Percentiles rank a stretch among this genome's conserved stretches.
Conservation (phyloP, 2,329 filamentous ascomycete genomes). For the Claviceps sp. region DNA sequence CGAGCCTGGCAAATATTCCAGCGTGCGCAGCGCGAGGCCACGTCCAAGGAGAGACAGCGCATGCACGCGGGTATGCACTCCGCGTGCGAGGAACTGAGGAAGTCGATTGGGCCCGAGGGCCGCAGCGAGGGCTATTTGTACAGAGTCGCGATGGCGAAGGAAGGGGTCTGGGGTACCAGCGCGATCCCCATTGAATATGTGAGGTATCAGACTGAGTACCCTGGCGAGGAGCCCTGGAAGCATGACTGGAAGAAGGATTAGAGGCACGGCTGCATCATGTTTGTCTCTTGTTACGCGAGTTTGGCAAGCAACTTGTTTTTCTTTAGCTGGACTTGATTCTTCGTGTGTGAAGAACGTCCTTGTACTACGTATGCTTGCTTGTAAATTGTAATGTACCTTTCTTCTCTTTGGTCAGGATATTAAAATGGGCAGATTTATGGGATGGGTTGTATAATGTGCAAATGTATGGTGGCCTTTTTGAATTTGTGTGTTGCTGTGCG, state of each 20-base stretch:
- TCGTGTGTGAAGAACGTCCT: no score
- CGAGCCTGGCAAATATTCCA: conserved; percentile 81
- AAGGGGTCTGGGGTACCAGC: conserved; percentile 58
- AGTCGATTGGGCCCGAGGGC: conserved; percentile 40
- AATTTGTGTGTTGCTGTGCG: no score
- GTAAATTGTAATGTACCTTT: no score
- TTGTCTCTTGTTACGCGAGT: no score
- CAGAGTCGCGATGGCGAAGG: conserved; percentile 81
- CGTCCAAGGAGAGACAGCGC: conserved; percentile 60
- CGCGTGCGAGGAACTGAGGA: conserved; percentile 74
- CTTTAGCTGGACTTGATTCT: neutral
- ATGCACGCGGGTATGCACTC: conserved; percentile 70
- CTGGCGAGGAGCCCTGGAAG: conserved; percentile 73
- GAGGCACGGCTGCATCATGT: no score
- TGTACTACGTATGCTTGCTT: no score
- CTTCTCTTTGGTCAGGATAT: no score
- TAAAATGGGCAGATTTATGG: no score
- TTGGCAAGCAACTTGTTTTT: neutral
- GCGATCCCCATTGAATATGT: conserved; percentile 88
- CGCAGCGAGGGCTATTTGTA: conserved; percentile 62
- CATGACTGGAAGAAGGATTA: conserved; percentile 59
- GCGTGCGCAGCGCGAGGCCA: conserved; percentile 49
- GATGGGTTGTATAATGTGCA: no score
- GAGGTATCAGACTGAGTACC: conserved; percentile 70
- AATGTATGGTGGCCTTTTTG: no score